Evolutionary conservation across 1,284 basidiomycete species (phyloP).

Genomic region (Phylloporus sp.): DNA sequence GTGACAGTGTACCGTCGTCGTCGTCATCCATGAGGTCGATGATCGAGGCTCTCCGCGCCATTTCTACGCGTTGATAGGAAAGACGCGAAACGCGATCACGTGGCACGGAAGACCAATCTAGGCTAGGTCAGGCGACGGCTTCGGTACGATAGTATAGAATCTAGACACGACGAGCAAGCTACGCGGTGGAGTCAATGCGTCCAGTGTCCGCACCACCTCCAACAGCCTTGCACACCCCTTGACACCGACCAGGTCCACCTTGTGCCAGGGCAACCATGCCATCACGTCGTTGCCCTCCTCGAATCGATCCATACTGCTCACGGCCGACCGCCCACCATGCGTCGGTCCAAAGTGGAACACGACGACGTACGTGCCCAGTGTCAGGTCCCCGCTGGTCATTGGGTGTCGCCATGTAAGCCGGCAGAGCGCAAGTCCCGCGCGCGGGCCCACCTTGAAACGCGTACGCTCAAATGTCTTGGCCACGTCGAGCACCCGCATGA

Average conservation of each 20-base stretch:
- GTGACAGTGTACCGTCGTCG: constrained; percentile 25
- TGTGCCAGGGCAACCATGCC: constrained; percentile 40
- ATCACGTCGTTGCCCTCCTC: constrained; percentile 30
- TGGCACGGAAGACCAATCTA: neutral
- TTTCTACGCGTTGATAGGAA: neutral
- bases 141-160: constrained; percentile 27
- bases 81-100: constrained; percentile 15
- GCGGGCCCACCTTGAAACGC: constrained; percentile 15
- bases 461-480: constrained; percentile 18
- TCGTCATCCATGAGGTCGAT: constrained; percentile 17
- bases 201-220: constrained; percentile 28
- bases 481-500: constrained; percentile 40
- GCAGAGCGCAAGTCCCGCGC: constrained; percentile 33
- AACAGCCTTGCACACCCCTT: constrained; percentile 14
- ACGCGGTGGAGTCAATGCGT: constrained; percentile 34
- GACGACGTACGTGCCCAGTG: constrained; percentile 35
- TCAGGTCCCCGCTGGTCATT: constrained; percentile 22
- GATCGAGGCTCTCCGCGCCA: constrained; percentile 23
- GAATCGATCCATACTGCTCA: constrained; percentile 25
- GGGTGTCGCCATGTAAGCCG: constrained; percentile 29
- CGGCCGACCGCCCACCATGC: constrained; percentile 12
- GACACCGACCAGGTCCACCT: constrained; percentile 21
- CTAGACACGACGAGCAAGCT: constrained; percentile 35
- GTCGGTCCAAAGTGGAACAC: constrained; percentile 31
- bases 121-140: neutral